phyloP scores from a whole-genome alignment of 225 moss, liverwort and hornwort species.

The Takakia lepidozioides region DNA sequence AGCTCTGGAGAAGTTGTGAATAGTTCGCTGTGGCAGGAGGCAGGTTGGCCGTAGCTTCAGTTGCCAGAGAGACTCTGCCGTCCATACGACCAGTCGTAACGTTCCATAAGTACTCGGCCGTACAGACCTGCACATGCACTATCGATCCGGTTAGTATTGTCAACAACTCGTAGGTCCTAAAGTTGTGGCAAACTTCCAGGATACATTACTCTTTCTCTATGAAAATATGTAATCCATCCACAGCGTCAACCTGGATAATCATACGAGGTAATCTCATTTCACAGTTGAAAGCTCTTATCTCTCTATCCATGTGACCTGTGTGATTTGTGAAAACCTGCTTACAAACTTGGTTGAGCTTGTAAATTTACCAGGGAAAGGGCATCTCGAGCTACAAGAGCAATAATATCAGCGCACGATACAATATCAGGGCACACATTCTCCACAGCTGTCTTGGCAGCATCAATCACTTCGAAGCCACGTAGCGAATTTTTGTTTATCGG shows the following conservation, averaged over 20 bases:
- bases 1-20: not conserved
- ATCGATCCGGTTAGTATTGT: too few species aligned
- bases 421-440: constrained; percentile 19
- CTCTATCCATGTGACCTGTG: not conserved
- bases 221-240: not conserved
- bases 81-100: constrained; percentile 24
- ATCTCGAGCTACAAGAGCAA: constrained; percentile 16
- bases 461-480: constrained; percentile 19
- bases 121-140: too few species aligned
- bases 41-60: constrained; percentile 8
- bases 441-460: constrained; percentile 12
- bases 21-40: constrained; percentile 3
- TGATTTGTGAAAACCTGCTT: not conserved
- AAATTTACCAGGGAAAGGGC: constrained; percentile 11
- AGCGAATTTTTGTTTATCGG: constrained; percentile 7
- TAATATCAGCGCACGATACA: constrained; percentile 24
- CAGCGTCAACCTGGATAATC: constrained; percentile 6
- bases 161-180: too few species aligned
- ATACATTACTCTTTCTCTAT: too few species aligned
- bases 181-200: too few species aligned
- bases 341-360: too few species aligned
- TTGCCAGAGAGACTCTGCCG: constrained; percentile 9
- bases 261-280: not conserved
- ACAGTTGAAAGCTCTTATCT: not conserved
- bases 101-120: too few species aligned